A percentile compares a stretch with the other conserved stretches of the same genome.
Conservation (phyloP, 768 basidiomycete genomes). For the Pleurotus sapidus region DNA sequence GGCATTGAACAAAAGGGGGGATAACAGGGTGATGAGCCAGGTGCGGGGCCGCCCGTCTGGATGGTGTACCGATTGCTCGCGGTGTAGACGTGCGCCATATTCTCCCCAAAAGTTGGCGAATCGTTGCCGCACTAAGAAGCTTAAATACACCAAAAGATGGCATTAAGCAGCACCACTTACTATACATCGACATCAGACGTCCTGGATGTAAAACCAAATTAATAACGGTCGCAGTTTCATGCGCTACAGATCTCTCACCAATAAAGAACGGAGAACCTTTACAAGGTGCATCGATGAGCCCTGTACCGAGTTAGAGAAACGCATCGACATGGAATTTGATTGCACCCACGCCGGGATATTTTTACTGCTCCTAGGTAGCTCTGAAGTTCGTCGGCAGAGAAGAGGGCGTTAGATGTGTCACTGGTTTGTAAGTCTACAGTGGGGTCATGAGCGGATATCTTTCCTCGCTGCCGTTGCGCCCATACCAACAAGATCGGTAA, state of each 20-base stretch:
- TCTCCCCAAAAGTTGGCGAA: conserved; percentile 44
- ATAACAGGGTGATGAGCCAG: conserved; percentile 28
- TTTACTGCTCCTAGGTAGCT: not conserved
- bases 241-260: conserved; percentile 8
- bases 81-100: conserved; percentile 36
- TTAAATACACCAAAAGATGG: too few species aligned
- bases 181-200: conserved; percentile 11
- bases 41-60: conserved; percentile 15
- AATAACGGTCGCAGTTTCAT: not conserved
- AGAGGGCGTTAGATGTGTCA: conserved; percentile 1
- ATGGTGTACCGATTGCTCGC: conserved; percentile 22
- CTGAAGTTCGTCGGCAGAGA: conserved; percentile 9
- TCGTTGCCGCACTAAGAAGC: conserved; percentile 24
- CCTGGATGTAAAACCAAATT: not conserved
- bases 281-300: conserved; percentile 2
- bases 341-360: not conserved
- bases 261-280: conserved; percentile 9
- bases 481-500: conserved; percentile 10
- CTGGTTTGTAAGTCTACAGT: conserved; percentile 8
- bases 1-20: conserved; percentile 40
- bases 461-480: conserved; percentile 6
- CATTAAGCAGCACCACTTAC: not conserved
- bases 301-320: not conserved
- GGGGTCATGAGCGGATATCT: not conserved
- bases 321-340: too few species aligned